Base-by-base conservation (phyloP, 805 yeast genomes). In the Suhomyces pyralidae region DNA sequence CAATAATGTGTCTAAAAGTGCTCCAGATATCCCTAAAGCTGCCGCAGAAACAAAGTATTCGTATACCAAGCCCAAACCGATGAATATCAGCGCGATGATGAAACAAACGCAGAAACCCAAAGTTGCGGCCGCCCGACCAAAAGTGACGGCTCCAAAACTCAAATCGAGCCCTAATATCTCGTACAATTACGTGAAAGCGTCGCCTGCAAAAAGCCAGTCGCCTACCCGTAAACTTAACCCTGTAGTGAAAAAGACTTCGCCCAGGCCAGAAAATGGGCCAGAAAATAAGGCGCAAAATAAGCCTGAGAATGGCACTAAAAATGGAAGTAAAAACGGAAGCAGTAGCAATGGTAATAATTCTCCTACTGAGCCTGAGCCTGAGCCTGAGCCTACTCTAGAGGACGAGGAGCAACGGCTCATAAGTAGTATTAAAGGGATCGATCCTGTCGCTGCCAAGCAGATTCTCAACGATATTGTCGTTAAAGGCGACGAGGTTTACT, bases 391-490 rank as follows among this genome's bases (percentile, higher is more conserved):
- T 15, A 48, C 46, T 6, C 28, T 40, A 14, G 54, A 49, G 24
- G 52, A 51, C 19, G 73, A 70, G 20, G 74, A 74, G 54, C 71
- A 70, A 12, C 63, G 62, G 25, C 58, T 81, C 20, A 79, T 81
- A 46, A 65, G 69, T n/a, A 74, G 79, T 7, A 64, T 80, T 45
- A 65, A 76, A 53, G 97, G 97, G 2, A 88, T 93, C 9, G 98
- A 93, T 67, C 83, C 81, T 51, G 61, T 62, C 3, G 86, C 96
- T 0, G 96, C 96, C 9, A 81, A 81, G 56, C 97, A 90, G 65
- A 92, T 93, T 49, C 72, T 93, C 51, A 88, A 87, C 57, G 97
- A 93, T 63, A 90, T 93, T 53, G 87, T 93, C 24, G 87, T 91
- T 5, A 85, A 84, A 51, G 97, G 97, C 12, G 97, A 92, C 64